Base-by-base conservation (phyloP, 192 early-diverging fungal genomes). In the Coemansia sp. region DNA sequence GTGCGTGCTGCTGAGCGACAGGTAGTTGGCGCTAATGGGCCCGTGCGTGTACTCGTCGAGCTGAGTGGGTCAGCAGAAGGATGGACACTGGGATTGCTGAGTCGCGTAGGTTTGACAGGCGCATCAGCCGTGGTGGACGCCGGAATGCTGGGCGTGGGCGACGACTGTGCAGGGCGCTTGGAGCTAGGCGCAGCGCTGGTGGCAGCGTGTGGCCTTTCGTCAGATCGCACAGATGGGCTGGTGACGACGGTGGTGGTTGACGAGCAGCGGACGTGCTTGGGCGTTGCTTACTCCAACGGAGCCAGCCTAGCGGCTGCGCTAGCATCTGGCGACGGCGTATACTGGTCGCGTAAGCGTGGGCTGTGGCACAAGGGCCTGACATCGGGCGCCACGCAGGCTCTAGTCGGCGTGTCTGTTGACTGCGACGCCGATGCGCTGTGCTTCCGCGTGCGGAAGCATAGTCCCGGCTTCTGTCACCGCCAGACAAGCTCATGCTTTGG, bases 331-430 rank as follows among this genome's bases (percentile, higher is more conserved):
- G 77, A 87, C 52, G 98, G 98, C n/a, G 95, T 98, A 11, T 99
- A 98, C 85, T 91, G 94, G 77, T 94, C 92, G 38, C 86, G 98
- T 52, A 78, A 69, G 14, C 87, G 95, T 47, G 95, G 95, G 21
- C 85, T 99, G 13, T 99, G 98, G 98, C 89, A 94, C 77, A 99
- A 99, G 81, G 98, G 98, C 10, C 83, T 89, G 44, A 94, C 98
- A 1, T 98, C 96, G 1, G 96, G 96, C 38, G 92, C 98, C 4
- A 93, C 91, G n/a, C 98, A 99, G 78, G 84, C 86, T 37, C 84
- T 99, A 61, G 69, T 91, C 37, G 86, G 86, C 33, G 82, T 98
- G 47, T 72, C 88, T n/a, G 72, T 88, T 49, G 97, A 99, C 78
- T 99, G 97, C 71, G 98, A 99, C 80, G 67, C 78, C 6, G 98